Evolutionary conservation across 1,284 basidiomycete species (phyloP).

Genomic region (Malassezia japonica): DNA sequence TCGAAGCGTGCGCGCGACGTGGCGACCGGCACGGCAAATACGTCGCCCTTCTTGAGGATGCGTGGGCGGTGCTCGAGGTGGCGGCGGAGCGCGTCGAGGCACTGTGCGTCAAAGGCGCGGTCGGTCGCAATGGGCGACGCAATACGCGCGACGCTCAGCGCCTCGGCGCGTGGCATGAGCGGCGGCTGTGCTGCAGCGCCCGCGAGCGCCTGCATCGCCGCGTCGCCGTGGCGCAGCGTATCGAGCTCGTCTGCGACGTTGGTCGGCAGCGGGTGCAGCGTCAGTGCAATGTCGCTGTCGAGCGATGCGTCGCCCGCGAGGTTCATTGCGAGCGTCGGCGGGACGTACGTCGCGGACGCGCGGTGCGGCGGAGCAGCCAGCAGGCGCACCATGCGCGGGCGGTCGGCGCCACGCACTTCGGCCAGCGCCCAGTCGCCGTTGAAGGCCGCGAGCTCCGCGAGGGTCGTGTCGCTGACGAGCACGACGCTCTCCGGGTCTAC

Average conservation of each 20-base stretch:
- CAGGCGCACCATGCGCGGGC: constrained; percentile 26
- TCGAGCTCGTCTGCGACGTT: constrained; percentile 18
- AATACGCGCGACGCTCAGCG: constrained; percentile 68
- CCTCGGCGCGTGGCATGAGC: constrained; percentile 38
- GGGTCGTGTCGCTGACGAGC: constrained; percentile 50
- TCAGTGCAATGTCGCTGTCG: constrained; percentile 3
- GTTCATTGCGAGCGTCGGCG: constrained; percentile 33
- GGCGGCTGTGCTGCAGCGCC: constrained; percentile 25
- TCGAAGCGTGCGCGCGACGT: constrained; percentile 48
- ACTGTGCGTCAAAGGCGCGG: constrained; percentile 63
- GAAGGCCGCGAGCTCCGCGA: constrained; percentile 66
- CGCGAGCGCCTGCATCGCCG: not conserved
- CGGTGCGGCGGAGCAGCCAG: constrained; percentile 10
- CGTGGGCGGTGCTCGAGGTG: constrained; percentile 59
- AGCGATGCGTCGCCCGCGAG: constrained; percentile 22
- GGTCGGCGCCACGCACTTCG: not conserved
- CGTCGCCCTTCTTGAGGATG: constrained; percentile 68
- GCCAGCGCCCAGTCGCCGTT: constrained; percentile 75
- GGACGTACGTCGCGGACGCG: constrained; percentile 15
- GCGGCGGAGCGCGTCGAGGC: constrained; percentile 60
- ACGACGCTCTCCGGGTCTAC: constrained; percentile 35
- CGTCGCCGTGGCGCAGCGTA: constrained; percentile 13
- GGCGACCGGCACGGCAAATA: constrained; percentile 65
- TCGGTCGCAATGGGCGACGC: constrained; percentile 69
- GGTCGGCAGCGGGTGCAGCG: constrained; percentile 18